A percentile compares a stretch with the other conserved stretches of the same genome.
These are phyloP conservation scores for Manihot esculenta DNA, from an alignment of 441 rosid species.

Conservation along the genomic window DNA sequence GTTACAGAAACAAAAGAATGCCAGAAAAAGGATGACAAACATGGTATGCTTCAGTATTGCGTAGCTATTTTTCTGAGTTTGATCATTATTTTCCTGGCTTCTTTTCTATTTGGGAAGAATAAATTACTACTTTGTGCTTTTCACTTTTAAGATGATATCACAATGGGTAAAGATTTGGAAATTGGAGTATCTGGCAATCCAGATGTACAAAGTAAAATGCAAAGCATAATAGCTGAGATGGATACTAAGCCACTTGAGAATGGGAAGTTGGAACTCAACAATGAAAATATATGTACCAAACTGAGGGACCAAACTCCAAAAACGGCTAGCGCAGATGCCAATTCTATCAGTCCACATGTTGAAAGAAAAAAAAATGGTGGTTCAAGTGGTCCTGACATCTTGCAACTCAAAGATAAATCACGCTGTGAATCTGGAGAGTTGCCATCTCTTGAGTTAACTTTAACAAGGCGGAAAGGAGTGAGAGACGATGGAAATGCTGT, in stretches of 20 bases:
- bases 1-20: conserved; percentile 27
- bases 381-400: conserved; percentile 27
- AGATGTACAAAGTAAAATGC: conserved; percentile 25
- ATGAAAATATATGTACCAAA: conserved; percentile 23
- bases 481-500: conserved; percentile 34
- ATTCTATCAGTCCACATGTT: conserved; percentile 25
- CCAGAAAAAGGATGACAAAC: conserved; percentile 35
- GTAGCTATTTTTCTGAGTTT: not conserved
- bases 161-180: conserved; percentile 36
- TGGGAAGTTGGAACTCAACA: conserved; percentile 26
- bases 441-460: conserved; percentile 42
- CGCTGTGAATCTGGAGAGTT: conserved; percentile 35
- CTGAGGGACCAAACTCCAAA: conserved; percentile 23
- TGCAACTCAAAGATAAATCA: conserved; percentile 37
- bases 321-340: conserved; percentile 17
- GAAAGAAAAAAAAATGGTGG: conserved; percentile 32
- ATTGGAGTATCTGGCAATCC: conserved; percentile 27
- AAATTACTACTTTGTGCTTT: conserved; percentile 3
- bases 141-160: conserved; percentile 31
- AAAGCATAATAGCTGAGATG: conserved; percentile 25
- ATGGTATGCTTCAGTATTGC: conserved; percentile 28
- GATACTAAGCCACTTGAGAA: conserved; percentile 28
- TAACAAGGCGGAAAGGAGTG: conserved; percentile 43
- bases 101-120: not conserved
- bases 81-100: not conserved